phyloP scores from a whole-genome alignment of 108 stramenopile genomes.

The Cyclotella kingstonii region DNA sequence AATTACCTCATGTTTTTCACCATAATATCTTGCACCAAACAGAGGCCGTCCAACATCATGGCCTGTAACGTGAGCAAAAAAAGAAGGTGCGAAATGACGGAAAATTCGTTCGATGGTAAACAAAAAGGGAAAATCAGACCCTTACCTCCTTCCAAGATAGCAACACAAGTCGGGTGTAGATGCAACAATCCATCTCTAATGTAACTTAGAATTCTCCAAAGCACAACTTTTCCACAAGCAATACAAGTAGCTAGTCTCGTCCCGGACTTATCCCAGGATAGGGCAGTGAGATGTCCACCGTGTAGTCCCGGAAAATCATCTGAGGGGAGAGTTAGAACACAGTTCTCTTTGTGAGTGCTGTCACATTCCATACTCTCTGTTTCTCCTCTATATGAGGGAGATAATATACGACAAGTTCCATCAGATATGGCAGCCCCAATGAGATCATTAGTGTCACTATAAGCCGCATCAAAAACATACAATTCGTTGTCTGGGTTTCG shows the following conservation, averaged over 20 bases:
- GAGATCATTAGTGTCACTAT: conserved; percentile 65
- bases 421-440: conserved; percentile 82
- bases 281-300: conserved; percentile 71
- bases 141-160: conserved; percentile 73
- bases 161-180: conserved; percentile 50
- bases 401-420: conserved; percentile 57
- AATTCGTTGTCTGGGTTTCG: conserved; percentile 78
- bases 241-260: conserved; percentile 70
- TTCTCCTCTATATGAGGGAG: not conserved
- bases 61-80: conserved; percentile 13
- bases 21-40: conserved; percentile 71
- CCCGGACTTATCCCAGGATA: conserved; percentile 76
- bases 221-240: conserved; percentile 72
- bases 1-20: conserved; percentile 47
- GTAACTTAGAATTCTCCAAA: conserved; percentile 46
- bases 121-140: not conserved
- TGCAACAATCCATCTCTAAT: conserved; percentile 7
- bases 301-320: conserved; percentile 13
- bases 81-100: conserved; percentile 1
- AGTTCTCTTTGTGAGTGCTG: conserved; percentile 6
- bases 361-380: not conserved
- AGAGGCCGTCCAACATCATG: conserved; percentile 67
- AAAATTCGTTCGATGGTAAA: not conserved
- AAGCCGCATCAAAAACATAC: conserved; percentile 80
- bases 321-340: conserved; percentile 36